Evolutionary conservation across 1,139 yeast species (phyloP), one percentile per base, ranked within the genome.

Genomic region (Pichia sp.): DNA sequence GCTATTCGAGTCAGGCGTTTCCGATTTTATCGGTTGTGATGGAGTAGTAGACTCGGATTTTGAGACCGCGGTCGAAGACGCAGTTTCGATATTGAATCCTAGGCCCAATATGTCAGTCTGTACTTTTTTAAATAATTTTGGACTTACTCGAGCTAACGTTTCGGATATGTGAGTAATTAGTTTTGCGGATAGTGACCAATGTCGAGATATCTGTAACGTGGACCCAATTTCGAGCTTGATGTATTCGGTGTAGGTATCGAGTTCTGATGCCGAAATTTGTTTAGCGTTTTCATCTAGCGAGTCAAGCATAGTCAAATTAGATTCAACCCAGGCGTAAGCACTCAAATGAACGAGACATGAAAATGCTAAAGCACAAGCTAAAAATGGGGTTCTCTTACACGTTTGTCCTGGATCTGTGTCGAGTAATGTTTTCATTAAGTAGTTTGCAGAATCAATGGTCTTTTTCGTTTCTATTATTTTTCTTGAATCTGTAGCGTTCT

Each of bases 281-380:
- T 52, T 49, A 5, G 59, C 58, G 7, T 50, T 53, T 29, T 62
- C 49, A n/a, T 58, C 60, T 5, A 58, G 40, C n/a, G 51, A 40
- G 11, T 53, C 54, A 5, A 51, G 49, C 13, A 55, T 15, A 8
- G 19, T 36, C 23, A 67, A 52, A 49, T 64, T 61, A 1, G 74
- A 68, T 51, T 74, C 77, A 26, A 72, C 72, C 82, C 82, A 78
- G 2, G 78, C 68, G 59, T 75, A 78, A 0, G 81, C 78, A 54
- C 80, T 76, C 8, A 77, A 62, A 64, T 77, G 81, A 19, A 78
- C 80, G 48, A 78, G 64, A 4, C 78, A 73, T 0, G 80, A 74
- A 62, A 77, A 75, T 1, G 82, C 82, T 52, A 78, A 67, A 0
- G 81, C 76, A 60, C 82, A 78, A 0, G 81, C 81, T 62, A 72